Evolutionary conservation across 768 basidiomycete genomes (phyloP).

Genomic region (Strobilomyces echinocephalus): DNA sequence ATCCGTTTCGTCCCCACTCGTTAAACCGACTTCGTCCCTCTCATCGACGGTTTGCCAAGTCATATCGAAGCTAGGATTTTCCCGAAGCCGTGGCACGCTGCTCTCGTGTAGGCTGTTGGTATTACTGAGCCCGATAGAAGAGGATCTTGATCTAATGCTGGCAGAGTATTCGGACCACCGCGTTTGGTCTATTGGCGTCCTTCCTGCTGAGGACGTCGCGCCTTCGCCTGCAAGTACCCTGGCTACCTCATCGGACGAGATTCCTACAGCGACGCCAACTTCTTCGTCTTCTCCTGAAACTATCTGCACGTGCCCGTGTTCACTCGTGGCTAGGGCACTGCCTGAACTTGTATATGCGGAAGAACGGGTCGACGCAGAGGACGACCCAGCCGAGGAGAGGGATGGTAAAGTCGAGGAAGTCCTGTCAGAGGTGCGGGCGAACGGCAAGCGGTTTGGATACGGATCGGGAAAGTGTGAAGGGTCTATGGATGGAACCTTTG

Average conservation of each 20-base stretch:
- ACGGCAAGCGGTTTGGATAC: constrained; percentile 56
- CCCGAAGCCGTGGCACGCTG: constrained; percentile 43
- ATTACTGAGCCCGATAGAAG: constrained; percentile 52
- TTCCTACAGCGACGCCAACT: constrained; percentile 47
- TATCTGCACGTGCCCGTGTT: constrained; percentile 64
- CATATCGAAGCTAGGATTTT: constrained; percentile 72
- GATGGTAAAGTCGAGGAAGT: constrained; percentile 44
- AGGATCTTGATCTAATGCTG: constrained; percentile 64
- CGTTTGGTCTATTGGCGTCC: constrained; percentile 55
- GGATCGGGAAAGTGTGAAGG: constrained; percentile 69
- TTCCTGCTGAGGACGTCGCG: constrained; percentile 39
- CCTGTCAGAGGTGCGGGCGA: constrained; percentile 33
- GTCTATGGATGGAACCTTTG: constrained; percentile 48
- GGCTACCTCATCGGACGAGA: constrained; percentile 62
- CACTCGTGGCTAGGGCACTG: constrained; percentile 54
- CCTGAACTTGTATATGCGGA: constrained; percentile 75
- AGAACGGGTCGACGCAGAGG: constrained; percentile 67
- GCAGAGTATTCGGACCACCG: constrained; percentile 76
- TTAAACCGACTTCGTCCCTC: constrained; percentile 57
- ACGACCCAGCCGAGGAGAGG: constrained; percentile 68
- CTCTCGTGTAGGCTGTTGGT: constrained; percentile 39
- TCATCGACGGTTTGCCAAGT: constrained; percentile 73
- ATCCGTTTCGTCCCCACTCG: constrained; percentile 51
- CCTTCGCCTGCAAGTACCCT: constrained; percentile 56
- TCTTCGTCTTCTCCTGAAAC: constrained; percentile 58